Percentiles rank a stretch among this genome's conserved stretches.
These are phyloP conservation scores for Vanrija pseudolonga DNA, from an alignment of 1,284 basidiomycete species.

Conservation along the genomic window DNA sequence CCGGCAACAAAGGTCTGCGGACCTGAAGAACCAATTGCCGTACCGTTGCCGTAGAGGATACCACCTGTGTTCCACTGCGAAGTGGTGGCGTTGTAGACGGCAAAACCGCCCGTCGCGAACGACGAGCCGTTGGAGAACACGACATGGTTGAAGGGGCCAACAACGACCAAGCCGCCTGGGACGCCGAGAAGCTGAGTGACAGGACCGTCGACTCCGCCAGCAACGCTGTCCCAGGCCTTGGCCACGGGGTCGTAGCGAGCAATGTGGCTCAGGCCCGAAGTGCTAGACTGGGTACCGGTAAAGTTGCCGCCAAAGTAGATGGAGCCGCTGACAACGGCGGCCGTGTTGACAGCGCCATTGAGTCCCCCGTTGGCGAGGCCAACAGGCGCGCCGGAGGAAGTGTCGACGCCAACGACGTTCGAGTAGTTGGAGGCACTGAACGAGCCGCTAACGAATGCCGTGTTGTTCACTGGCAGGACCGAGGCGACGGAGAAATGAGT, in stretches of 20 bases:
- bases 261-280: slow-evolving; percentile 60
- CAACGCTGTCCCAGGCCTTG: slow-evolving; percentile 67
- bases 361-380: slow-evolving; percentile 62
- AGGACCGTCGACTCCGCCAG: slow-evolving; percentile 69
- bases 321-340: slow-evolving; percentile 58
- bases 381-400: slow-evolving; percentile 47
- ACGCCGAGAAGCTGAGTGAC: slow-evolving; percentile 61
- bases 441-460: slow-evolving; percentile 71
- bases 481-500: slow-evolving; percentile 54
- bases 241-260: slow-evolving; percentile 69
- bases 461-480: slow-evolving; percentile 62
- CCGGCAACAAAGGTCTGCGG: slow-evolving; percentile 49
- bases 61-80: slow-evolving; percentile 68
- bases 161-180: slow-evolving; percentile 57
- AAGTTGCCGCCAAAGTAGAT: slow-evolving; percentile 86
- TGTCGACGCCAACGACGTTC: slow-evolving; percentile 71
- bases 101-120: slow-evolving; percentile 63
- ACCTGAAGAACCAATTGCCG: slow-evolving; percentile 56
- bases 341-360: slow-evolving; percentile 68
- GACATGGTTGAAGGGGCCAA: slow-evolving; percentile 69
- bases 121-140: slow-evolving; percentile 50
- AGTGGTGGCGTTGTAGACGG: slow-evolving; percentile 66
- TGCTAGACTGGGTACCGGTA: slow-evolving; percentile 60
- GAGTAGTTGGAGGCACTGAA: slow-evolving; percentile 63
- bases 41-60: slow-evolving; percentile 68